Evolutionary conservation across 2,329 filamentous ascomycete genomes (phyloP), one percentile per base, ranked within the genome.

Genomic region (Byssoonygena ceratinophila): DNA sequence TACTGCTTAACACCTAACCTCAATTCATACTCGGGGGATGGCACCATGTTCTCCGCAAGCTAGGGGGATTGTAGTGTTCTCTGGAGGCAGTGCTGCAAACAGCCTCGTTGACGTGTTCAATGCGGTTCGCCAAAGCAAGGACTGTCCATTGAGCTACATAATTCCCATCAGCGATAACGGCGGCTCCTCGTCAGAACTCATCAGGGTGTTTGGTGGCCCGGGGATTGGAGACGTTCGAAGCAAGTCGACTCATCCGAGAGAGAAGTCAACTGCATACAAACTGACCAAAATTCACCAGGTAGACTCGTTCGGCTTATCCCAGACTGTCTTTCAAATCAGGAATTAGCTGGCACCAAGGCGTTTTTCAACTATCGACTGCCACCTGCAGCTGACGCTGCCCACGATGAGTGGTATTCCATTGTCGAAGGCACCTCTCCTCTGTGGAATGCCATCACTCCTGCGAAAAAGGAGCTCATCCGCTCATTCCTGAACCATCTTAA

Each of bases 111-210:
- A 96, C 66, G 86, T 95, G 9, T 96, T 96, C 69, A 83, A 76
- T 54, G 71, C 73, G 16, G 74, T 86, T 31, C 75, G 79, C 11
- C 69, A 82, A 57, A 82, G 77, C 60, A 85, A 84, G 56, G 70
- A 77, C 37, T 85, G 84, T 63, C 73, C 77, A 2, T 71, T 94
- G 39, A 87, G 81, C 69, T 94, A 94, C 67, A 82, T 96, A 54
- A 94, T 97, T 49, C 91, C 91, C 32, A 95, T 96, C 65, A 92
- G 86, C 59, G 91, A 97, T 71, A 97, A 97, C 69, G 91, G 91
- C 46, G 91, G 91, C 36, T 94, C 87, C 60, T 94, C 89, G 1
- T 94, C 87, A 41, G 91, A 97, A 72, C 74, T 96, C 62, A 94
- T 96, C 59, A 80, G 92, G 32, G 89, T 97, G 32, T 92, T 97